phyloP scores from a whole-genome alignment of 352 stramenopile genomes.

The Plasmopara halstedii region DNA sequence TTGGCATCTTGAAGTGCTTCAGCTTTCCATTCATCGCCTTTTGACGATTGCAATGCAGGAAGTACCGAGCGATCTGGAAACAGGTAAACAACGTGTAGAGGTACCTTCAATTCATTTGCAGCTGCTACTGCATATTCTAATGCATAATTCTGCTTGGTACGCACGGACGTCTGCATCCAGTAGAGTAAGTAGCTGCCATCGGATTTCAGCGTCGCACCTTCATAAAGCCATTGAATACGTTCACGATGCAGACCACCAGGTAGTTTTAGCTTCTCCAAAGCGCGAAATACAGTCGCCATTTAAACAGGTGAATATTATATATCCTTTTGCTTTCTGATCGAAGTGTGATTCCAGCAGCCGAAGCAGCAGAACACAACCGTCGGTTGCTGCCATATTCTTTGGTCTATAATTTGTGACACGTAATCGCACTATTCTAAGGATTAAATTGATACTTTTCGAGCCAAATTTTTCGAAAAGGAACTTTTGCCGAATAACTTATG shows the following conservation, averaged over 20 bases:
- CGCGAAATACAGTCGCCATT: constrained; percentile 34
- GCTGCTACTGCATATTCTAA: constrained; percentile 69
- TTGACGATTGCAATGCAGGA: constrained; percentile 2
- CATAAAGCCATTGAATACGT: constrained; percentile 70
- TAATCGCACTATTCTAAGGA: too few species aligned
- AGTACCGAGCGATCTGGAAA: constrained; percentile 49
- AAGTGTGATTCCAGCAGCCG: neutral
- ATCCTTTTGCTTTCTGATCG: neutral
- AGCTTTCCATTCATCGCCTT: constrained; percentile 23
- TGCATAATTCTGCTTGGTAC: constrained; percentile 75
- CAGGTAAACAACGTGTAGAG: constrained; percentile 71
- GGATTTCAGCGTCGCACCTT: constrained; percentile 22
- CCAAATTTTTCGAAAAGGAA: too few species aligned
- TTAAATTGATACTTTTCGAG: too few species aligned
- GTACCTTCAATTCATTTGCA: constrained; percentile 53
- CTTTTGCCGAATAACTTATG: too few species aligned
- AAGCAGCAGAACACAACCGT: constrained; percentile 13
- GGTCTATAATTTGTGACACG: too few species aligned
- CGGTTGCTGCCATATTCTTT: too few species aligned
- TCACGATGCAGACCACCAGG: constrained; percentile 55
- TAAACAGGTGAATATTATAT: neutral
- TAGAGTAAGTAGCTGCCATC: constrained; percentile 53
- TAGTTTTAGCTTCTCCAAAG: constrained; percentile 49
- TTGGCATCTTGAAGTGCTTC: constrained; percentile 43
- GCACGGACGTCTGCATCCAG: constrained; percentile 85